Evolutionary conservation across 768 basidiomycete species (phyloP).

Genomic region (Boletus sp.): DNA sequence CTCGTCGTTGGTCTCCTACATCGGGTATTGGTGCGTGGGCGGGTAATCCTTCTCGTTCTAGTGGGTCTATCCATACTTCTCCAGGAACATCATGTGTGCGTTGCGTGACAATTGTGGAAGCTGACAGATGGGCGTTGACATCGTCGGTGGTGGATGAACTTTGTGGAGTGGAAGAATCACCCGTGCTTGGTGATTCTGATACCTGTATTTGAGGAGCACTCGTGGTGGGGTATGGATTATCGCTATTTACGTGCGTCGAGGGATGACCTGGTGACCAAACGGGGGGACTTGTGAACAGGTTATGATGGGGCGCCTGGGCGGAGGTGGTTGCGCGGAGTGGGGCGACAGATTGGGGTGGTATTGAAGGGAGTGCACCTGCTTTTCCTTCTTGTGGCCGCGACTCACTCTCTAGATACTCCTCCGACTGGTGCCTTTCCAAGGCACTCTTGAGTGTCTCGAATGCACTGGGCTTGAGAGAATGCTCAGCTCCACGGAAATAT

Average conservation of each 20-base stretch:
- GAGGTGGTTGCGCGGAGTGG: constrained; percentile 8
- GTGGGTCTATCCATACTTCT: constrained; percentile 54
- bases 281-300: neutral
- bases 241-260: neutral
- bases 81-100: constrained; percentile 44
- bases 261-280: neutral
- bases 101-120: constrained; percentile 16
- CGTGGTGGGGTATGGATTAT: constrained; percentile 18
- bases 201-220: neutral
- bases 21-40: constrained; percentile 31
- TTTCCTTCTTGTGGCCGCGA: neutral
- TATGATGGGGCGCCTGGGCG: neutral
- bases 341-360: constrained; percentile 5
- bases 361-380: constrained; percentile 5
- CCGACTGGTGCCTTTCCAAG: constrained; percentile 47
- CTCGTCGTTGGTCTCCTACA: neutral
- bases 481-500: neutral
- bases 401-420: constrained; percentile 3
- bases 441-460: constrained; percentile 49
- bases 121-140: constrained; percentile 1
- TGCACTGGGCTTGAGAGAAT: constrained; percentile 38
- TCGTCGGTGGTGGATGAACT: constrained; percentile 9
- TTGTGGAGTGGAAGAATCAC: neutral
- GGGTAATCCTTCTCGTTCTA: constrained; percentile 65
- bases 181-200: constrained; percentile 4